Conservation (phyloP, 768 basidiomycete genomes). For the Tubosaeta sp. region DNA sequence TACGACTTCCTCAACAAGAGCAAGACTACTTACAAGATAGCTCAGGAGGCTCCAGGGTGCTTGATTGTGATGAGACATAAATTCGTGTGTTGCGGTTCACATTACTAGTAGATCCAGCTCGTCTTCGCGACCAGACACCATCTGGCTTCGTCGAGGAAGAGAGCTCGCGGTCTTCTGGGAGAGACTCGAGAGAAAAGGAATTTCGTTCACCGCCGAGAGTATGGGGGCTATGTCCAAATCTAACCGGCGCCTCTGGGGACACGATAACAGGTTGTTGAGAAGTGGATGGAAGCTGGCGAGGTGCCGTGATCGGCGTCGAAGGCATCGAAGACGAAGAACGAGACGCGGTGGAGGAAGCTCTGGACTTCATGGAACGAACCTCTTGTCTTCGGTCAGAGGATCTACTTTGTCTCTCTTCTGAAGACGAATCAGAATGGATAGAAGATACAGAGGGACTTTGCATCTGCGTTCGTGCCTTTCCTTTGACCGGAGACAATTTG, state of each 20-base stretch:
- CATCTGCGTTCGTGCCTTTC: constrained; percentile 8
- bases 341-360: constrained; percentile 23
- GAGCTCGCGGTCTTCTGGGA: constrained; percentile 51
- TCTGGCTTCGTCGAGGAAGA: constrained; percentile 15
- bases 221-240: constrained; percentile 30
- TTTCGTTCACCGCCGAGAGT: constrained; percentile 11
- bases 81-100: constrained; percentile 17
- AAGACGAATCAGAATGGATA: constrained; percentile 23
- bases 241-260: constrained; percentile 20
- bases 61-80: constrained; percentile 14
- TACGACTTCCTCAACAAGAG: background rate
- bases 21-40: constrained; percentile 9
- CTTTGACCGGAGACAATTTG: constrained; percentile 9
- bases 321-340: constrained; percentile 24
- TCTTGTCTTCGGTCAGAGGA: constrained; percentile 4
- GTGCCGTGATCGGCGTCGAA: constrained; percentile 16
- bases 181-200: constrained; percentile 36
- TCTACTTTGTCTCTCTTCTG: constrained; percentile 16
- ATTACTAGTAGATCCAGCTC: constrained; percentile 12
- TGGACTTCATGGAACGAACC: constrained; percentile 11
- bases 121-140: constrained; percentile 13
- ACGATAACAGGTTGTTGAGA: constrained; percentile 21
- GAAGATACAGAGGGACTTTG: background rate
- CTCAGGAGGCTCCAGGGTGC: constrained; percentile 5
- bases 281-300: constrained; percentile 15